Evolutionary conservation across 148 eudicot species (phyloP).

Genomic region (Salicornia ramosissima): DNA sequence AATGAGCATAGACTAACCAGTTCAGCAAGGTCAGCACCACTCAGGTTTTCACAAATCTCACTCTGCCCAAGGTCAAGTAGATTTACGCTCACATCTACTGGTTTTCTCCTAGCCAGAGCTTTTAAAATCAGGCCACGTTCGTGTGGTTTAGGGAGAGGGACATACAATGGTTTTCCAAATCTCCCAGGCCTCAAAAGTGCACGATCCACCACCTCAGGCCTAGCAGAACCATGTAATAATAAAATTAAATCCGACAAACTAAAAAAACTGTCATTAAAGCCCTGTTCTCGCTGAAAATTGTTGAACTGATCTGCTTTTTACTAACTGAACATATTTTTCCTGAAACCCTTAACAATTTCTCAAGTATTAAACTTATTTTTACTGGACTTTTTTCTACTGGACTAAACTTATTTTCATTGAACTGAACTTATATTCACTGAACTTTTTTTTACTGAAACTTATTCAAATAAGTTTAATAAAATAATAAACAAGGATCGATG

Average conservation of each 20-base stretch:
- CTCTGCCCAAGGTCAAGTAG: conserved; percentile 42
- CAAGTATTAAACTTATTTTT: too few species aligned
- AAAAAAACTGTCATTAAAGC: neutral
- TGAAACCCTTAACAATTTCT: too few species aligned
- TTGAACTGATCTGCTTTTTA: too few species aligned
- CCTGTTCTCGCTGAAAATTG: too few species aligned
- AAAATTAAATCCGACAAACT: neutral
- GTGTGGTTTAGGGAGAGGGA: conserved; percentile 63
- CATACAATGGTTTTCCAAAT: conserved; percentile 62
- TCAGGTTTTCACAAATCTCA: conserved; percentile 48
- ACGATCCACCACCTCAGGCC: conserved; percentile 80
- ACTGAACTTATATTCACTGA: too few species aligned
- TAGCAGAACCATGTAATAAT: conserved; percentile 27
- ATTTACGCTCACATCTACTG: conserved; percentile 51
- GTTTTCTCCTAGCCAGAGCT: conserved; percentile 58
- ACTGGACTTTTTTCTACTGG: too few species aligned
- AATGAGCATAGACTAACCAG: conserved; percentile 52
- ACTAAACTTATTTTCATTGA: too few species aligned
- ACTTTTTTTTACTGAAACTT: too few species aligned
- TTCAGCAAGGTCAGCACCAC: conserved; percentile 73
- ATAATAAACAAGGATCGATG: neutral
- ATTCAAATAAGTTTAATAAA: too few species aligned
- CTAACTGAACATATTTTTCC: too few species aligned
- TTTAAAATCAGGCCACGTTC: conserved; percentile 72
- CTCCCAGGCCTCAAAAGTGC: conserved; percentile 81